Evolutionary conservation across 495 filamentous ascomycete species (phyloP).

Genomic region (Tuber umbilicatum): DNA sequence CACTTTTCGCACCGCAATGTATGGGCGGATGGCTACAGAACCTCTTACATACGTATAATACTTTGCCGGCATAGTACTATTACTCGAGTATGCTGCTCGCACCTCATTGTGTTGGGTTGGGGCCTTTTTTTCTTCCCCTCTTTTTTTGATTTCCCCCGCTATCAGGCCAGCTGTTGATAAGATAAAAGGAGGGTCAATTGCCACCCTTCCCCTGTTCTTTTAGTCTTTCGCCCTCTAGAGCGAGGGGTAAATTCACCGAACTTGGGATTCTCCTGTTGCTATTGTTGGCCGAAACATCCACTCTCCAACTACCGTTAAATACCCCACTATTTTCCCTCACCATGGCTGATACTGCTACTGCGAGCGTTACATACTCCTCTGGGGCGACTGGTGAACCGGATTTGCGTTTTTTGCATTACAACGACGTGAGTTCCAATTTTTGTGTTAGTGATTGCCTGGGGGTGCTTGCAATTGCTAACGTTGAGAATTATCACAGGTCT

Average conservation of each 20-base stretch:
- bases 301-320: conserved; percentile 5
- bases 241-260: background rate
- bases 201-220: background rate
- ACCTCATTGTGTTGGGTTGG: background rate
- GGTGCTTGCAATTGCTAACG: background rate
- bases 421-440: conserved; percentile 55
- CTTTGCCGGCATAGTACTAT: background rate
- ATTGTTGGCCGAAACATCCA: background rate
- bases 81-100: background rate
- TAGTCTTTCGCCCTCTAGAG: background rate
- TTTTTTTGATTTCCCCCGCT: background rate
- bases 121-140: background rate
- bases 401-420: conserved; percentile 78
- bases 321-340: conserved; percentile 31
- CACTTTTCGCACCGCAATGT: background rate
- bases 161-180: background rate
- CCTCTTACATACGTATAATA: background rate
- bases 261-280: background rate
- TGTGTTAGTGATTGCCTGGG: background rate
- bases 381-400: conserved; percentile 54
- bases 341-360: conserved; percentile 26
- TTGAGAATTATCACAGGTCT: conserved; percentile 44
- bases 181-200: conserved; percentile 1
- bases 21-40: background rate
- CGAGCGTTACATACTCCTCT: conserved; percentile 50